These are phyloP conservation scores for Alternaria sp. DNA, from an alignment of 2,329 filamentous ascomycete species.

Conservation along the genomic window DNA sequence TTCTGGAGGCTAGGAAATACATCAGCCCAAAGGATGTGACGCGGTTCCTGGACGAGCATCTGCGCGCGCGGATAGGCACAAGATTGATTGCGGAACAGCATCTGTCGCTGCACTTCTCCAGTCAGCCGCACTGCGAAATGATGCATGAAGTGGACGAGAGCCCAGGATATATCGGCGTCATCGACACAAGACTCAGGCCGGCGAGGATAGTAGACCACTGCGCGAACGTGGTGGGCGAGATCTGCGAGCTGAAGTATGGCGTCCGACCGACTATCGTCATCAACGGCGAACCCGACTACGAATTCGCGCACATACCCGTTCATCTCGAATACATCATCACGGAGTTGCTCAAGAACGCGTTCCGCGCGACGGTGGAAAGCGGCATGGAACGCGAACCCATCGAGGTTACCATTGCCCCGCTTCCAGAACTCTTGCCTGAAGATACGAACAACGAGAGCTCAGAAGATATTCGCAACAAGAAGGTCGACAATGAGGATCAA, in stretches of 20 bases:
- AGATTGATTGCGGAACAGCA: constrained; percentile 95
- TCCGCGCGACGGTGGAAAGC: constrained; percentile 88
- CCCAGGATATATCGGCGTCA: constrained; percentile 84
- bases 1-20: constrained; percentile 91
- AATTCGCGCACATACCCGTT: constrained; percentile 91
- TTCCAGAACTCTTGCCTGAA: constrained; percentile 56
- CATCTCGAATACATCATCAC: constrained; percentile 98
- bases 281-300: constrained; percentile 84
- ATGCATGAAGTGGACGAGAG: constrained; percentile 51
- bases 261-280: constrained; percentile 80
- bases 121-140: constrained; percentile 71
- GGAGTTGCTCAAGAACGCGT: constrained; percentile 95
- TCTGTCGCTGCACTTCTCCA: constrained; percentile 82
- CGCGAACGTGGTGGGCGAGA: constrained; percentile 90
- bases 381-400: constrained; percentile 80
- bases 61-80: constrained; percentile 92
- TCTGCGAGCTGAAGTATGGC: constrained; percentile 95
- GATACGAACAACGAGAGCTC: constrained; percentile 14
- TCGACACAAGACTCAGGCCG: constrained; percentile 86
- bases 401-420: constrained; percentile 87
- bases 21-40: constrained; percentile 85
- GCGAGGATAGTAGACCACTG: constrained; percentile 82
- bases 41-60: constrained; percentile 87
- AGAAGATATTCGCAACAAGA: constrained; percentile 13
- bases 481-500: constrained; percentile 38